Percentiles rank a stretch among this genome's conserved stretches.
These are phyloP conservation scores for Hygrophila difformis DNA, from an alignment of 257 asterid genomes.

Conservation along the genomic window DNA sequence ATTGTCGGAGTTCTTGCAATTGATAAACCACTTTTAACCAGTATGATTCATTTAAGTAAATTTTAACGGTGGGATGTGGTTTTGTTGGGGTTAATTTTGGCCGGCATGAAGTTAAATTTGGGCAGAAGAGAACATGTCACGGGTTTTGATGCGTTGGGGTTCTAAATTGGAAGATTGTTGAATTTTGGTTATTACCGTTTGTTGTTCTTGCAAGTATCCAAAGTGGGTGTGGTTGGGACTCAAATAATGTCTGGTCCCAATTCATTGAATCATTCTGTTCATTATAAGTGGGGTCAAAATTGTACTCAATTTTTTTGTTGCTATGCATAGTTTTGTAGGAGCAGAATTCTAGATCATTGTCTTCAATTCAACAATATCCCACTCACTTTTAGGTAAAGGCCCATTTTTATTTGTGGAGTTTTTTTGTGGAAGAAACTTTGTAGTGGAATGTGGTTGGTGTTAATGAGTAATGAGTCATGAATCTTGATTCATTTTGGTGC, in stretches of 20 bases:
- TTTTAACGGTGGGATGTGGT: neutral
- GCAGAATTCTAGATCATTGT: conserved; percentile 12
- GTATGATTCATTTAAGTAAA: too few species aligned
- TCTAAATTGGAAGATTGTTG: conserved; percentile 10
- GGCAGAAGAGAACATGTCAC: conserved; percentile 10
- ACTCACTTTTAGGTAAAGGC: too few species aligned
- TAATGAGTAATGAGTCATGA: too few species aligned
- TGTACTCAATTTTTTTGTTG: too few species aligned
- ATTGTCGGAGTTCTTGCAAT: too few species aligned
- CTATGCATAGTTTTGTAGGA: conserved; percentile 10
- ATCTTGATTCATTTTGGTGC: too few species aligned
- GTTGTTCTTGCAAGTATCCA: too few species aligned
- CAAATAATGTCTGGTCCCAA: conserved; percentile 18
- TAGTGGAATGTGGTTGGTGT: conserved; percentile 26
- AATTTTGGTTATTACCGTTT: too few species aligned
- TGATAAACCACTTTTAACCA: too few species aligned
- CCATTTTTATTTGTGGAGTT: conserved; percentile 16
- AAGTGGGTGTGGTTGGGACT: conserved; percentile 20
- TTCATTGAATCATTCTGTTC: conserved; percentile 14
- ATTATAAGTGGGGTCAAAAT: conserved; percentile 24
- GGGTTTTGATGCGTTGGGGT: too few species aligned
- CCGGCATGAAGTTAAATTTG: conserved; percentile 9
- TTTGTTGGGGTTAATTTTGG: neutral
- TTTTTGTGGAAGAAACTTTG: conserved; percentile 3
- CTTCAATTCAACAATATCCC: conserved; percentile 16